These are phyloP conservation scores for Penicillium janthinellum DNA, from an alignment of 2,329 filamentous ascomycete species.

Conservation along the genomic window DNA sequence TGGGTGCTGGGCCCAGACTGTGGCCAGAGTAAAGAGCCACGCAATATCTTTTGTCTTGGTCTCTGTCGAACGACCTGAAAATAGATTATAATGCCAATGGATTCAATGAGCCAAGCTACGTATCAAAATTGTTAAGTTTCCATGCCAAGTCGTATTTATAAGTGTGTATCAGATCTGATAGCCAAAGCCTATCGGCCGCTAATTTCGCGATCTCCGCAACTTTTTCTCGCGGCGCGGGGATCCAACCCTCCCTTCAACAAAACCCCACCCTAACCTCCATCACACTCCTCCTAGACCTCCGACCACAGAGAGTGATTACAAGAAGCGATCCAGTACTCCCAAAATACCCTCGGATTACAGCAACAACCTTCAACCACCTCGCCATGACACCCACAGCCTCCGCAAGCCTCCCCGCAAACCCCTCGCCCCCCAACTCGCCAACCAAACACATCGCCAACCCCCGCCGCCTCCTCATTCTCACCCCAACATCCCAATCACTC, in stretches of 20 bases:
- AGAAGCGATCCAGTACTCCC: too few relatives aligned
- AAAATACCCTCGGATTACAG: background rate
- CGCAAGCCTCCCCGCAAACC: conserved; percentile 6
- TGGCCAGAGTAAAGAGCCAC: background rate
- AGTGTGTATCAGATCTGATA: background rate
- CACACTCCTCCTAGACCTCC: background rate
- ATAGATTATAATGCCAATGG: conserved; percentile 2
- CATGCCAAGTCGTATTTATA: background rate
- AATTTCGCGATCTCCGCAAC: conserved; percentile 16
- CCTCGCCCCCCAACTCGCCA: conserved; percentile 13
- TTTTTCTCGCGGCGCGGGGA: conserved; percentile 22
- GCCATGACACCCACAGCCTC: conserved; percentile 19
- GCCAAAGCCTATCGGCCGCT: background rate
- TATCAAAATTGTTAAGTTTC: too few relatives aligned
- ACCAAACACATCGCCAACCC: conserved; percentile 38
- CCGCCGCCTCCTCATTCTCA: conserved; percentile 46
- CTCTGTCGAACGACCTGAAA: background rate
- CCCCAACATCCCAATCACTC: conserved; percentile 39
- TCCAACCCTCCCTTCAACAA: conserved; percentile 4
- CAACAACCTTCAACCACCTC: background rate
- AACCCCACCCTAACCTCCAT: background rate
- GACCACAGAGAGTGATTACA: background rate
- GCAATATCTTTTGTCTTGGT: background rate
- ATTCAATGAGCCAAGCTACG: background rate
- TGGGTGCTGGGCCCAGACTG: background rate